These are phyloP conservation scores for Fraxinus xanthoxyloides DNA, from an alignment of 305 asterid genomes.

Conservation along the genomic window DNA sequence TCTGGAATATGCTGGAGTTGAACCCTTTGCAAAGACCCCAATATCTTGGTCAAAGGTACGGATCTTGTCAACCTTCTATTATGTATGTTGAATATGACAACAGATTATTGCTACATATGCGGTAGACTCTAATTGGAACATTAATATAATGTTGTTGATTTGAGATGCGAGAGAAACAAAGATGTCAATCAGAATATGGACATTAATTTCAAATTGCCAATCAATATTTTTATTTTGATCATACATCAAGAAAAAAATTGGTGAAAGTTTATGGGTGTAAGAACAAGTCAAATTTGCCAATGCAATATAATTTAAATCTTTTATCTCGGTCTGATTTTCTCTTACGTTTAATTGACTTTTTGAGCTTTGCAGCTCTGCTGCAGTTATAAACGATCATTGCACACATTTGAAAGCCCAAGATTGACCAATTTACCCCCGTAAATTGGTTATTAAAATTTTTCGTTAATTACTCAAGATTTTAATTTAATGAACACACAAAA, in stretches of 20 bases:
- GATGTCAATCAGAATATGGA: neutral
- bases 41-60: slow-evolving; percentile 97
- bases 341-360: neutral
- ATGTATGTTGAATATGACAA: neutral
- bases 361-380: neutral
- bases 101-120: neutral
- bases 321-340: neutral
- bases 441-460: no score
- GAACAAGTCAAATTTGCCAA: neutral
- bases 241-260: neutral
- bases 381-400: neutral
- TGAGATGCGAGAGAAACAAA: neutral
- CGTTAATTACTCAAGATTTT: no score
- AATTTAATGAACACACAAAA: no score
- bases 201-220: neutral
- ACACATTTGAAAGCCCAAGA: neutral
- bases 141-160: neutral
- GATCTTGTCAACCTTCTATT: slow-evolving; percentile 12
- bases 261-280: neutral
- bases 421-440: no score
- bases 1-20: slow-evolving; percentile 69
- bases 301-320: neutral
- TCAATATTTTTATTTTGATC: neutral
- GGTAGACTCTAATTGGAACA: neutral
- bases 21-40: slow-evolving; percentile 85